Conservation (phyloP, 352 stramenopile species). For the Albugo candida region DNA sequence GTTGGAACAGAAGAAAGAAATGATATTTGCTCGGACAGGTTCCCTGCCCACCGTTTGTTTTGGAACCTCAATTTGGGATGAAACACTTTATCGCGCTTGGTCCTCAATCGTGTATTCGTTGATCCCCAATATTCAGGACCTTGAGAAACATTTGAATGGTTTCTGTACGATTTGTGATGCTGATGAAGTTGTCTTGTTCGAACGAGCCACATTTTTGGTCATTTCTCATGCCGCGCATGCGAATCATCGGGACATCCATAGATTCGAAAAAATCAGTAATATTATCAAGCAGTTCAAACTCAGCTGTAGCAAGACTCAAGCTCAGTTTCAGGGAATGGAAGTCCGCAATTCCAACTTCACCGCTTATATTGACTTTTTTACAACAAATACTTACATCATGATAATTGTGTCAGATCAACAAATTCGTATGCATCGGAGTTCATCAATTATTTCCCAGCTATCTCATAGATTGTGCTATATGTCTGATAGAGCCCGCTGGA, state of each 20-base stretch:
- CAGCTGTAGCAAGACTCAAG: constrained; percentile 94
- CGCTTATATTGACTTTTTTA: constrained; percentile 97
- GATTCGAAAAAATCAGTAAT: constrained; percentile 99
- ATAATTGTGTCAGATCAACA: constrained; percentile 90
- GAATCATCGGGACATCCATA: constrained; percentile 89
- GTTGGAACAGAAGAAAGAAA: constrained; percentile 87
- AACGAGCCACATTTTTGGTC: constrained; percentile 96
- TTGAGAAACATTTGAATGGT: constrained; percentile 91
- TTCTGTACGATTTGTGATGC: constrained; percentile 95
- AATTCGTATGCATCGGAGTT: constrained; percentile 37
- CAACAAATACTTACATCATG: constrained; percentile 97
- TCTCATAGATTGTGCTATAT: constrained; percentile 1
- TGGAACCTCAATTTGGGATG: constrained; percentile 99
- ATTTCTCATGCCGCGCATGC: constrained; percentile 89
- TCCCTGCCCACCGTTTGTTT: constrained; percentile 85
- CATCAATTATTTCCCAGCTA: background rate
- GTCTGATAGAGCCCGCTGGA: constrained; percentile 69
- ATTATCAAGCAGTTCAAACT: constrained; percentile 99
- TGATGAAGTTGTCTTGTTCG: constrained; percentile 95
- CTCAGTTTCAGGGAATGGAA: constrained; percentile 96
- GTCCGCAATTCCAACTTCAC: constrained; percentile 96
- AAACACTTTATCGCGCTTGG: constrained; percentile 98
- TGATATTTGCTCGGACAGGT: constrained; percentile 83
- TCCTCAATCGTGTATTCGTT: constrained; percentile 98
- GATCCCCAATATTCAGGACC: constrained; percentile 95